A percentile compares a stretch with the other conserved stretches of the same genome.
phyloP scores from a whole-genome alignment of 2,329 filamentous ascomycete genomes.

The Elsinoe arachidis region DNA sequence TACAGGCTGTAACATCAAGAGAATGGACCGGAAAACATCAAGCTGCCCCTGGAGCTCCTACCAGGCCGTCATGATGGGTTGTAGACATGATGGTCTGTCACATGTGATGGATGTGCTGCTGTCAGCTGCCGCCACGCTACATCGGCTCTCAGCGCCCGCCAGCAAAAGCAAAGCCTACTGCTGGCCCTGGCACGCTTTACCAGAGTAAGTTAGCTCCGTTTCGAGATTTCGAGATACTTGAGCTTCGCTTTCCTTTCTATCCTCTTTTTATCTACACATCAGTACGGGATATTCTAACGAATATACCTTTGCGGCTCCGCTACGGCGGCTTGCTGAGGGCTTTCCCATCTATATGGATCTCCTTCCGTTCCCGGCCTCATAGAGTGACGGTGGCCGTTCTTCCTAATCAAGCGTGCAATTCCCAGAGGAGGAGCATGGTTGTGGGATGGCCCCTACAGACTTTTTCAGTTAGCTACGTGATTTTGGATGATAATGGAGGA shows the following conservation, averaged over 20 bases:
- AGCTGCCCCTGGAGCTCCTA: too few species aligned
- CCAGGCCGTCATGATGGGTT: too few species aligned
- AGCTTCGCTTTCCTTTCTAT: background rate
- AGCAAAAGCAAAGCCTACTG: too few species aligned
- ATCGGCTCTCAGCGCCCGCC: too few species aligned
- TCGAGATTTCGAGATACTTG: constrained; percentile 12
- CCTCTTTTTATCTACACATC: constrained; percentile 17
- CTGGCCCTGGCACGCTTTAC: too few species aligned
- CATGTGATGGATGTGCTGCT: too few species aligned
- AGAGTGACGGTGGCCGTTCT: constrained; percentile 33
- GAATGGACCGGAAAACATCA: too few species aligned
- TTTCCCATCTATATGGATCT: constrained; percentile 28
- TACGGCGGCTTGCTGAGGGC: constrained; percentile 37
- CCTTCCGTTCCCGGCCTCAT: constrained; percentile 38
- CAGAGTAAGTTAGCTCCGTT: too few species aligned
- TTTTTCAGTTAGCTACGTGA: background rate
- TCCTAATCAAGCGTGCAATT: constrained; percentile 32
- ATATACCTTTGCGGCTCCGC: constrained; percentile 29
- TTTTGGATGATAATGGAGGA: background rate
- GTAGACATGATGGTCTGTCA: too few species aligned
- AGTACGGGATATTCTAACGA: constrained; percentile 21
- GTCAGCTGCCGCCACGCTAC: too few species aligned
- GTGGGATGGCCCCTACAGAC: constrained; percentile 34
- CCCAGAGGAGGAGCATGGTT: constrained; percentile 32
- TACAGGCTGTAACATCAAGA: background rate